These are phyloP conservation scores for Linum usitatissimum DNA, from an alignment of 345 rosid genomes.

Conservation along the genomic window DNA sequence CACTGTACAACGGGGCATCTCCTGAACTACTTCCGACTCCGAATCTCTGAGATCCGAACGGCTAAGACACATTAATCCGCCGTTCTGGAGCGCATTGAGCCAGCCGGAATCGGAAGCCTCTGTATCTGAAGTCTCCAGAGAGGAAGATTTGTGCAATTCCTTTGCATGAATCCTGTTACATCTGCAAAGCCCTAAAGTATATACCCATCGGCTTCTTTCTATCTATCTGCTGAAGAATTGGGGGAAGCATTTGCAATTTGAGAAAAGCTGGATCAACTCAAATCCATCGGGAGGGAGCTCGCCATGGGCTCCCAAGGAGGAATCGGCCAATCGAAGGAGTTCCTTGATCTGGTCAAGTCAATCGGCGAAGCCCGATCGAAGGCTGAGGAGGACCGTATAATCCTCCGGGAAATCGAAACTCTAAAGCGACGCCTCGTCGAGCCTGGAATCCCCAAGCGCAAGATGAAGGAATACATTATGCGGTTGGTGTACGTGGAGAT, in stretches of 20 bases:
- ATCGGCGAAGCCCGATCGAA: slow-evolving; percentile 99
- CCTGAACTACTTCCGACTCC: too few relatives aligned
- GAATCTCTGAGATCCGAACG: not conserved
- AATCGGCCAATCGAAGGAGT: slow-evolving; percentile 87
- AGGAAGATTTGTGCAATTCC: not conserved
- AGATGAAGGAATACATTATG: slow-evolving; percentile 90
- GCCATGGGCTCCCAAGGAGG: slow-evolving; percentile 99
- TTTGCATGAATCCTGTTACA: not conserved
- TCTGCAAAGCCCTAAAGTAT: not conserved
- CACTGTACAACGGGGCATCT: too few relatives aligned
- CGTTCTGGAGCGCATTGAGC: not conserved
- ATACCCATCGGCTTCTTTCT: not conserved
- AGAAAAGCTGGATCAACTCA: slow-evolving; percentile 68
- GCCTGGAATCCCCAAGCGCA: slow-evolving; percentile 84
- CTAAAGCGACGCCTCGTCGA: slow-evolving; percentile 75
- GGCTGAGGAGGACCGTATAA: slow-evolving; percentile 95
- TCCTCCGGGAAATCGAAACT: slow-evolving; percentile 80
- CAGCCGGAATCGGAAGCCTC: not conserved
- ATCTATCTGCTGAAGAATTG: not conserved
- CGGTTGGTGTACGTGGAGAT: slow-evolving; percentile 86
- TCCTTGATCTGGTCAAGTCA: slow-evolving; percentile 90
- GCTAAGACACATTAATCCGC: not conserved
- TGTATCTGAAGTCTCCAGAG: not conserved
- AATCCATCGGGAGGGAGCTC: slow-evolving; percentile 95
- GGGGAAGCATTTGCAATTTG: not conserved